phyloP scores from a whole-genome alignment of 352 stramenopile genomes.

The Pythium aquatile region DNA sequence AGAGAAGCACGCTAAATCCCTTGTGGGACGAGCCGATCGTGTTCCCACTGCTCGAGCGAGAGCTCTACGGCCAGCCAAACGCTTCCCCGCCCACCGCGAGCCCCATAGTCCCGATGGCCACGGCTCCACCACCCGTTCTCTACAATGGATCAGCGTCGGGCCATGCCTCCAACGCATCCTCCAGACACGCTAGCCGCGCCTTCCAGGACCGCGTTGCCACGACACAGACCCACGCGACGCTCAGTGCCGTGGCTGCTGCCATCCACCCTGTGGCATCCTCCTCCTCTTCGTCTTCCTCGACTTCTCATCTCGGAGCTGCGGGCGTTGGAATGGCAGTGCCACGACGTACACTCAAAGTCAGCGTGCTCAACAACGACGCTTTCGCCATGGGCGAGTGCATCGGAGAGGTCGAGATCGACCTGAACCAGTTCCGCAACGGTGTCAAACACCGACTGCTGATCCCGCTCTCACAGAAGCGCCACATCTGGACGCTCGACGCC shows the following conservation, averaged over 20 bases:
- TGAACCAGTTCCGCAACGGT: constrained; percentile 38
- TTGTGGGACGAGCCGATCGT: constrained; percentile 37
- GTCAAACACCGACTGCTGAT: constrained; percentile 37
- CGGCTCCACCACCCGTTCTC: background rate
- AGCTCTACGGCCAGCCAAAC: constrained; percentile 21
- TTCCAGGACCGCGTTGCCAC: constrained; percentile 10
- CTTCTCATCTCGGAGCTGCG: background rate
- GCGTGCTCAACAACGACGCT: constrained; percentile 57
- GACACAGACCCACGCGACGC: constrained; percentile 10
- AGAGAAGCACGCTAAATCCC: constrained; percentile 34
- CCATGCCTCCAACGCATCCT: constrained; percentile 15
- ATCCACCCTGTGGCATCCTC: constrained; percentile 2
- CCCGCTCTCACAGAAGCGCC: constrained; percentile 45
- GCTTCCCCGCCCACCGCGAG: background rate
- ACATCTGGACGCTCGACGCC: constrained; percentile 49
- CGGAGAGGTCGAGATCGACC: constrained; percentile 49
- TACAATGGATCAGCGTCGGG: background rate
- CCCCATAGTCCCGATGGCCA: background rate
- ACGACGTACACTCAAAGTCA: constrained; percentile 41
- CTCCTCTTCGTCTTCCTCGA: background rate
- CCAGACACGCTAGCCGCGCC: constrained; percentile 19
- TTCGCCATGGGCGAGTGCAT: constrained; percentile 51
- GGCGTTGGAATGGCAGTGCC: constrained; percentile 10
- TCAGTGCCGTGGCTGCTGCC: constrained; percentile 12
- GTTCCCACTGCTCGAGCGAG: constrained; percentile 29